Evolutionary conservation across 495 filamentous ascomycete genomes (phyloP), one percentile per base, ranked within the genome.

Genomic region (Endocarpon pusillum): DNA sequence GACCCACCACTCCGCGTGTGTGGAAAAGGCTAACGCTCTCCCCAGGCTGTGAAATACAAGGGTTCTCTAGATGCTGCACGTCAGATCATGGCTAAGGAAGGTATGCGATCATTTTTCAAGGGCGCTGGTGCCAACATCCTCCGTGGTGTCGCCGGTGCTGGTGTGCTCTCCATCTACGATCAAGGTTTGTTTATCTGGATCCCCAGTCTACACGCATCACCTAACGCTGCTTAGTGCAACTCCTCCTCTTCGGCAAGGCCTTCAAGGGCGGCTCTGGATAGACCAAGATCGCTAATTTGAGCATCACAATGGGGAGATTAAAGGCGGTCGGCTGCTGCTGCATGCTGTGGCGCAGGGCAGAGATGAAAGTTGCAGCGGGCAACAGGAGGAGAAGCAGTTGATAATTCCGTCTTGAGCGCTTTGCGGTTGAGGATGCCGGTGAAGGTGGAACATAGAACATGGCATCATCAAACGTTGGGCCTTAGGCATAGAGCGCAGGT

Each of bases 101-200:
- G 89, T 73, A 71, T 83, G 62, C 74, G 69, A 64, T 97, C 89
- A 49, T 85, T 97, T 62, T 97, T 97, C 83, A 97, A 97, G 81
- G 89, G 89, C 82, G 89, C 89, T 54, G 89, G 91, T 81, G 89
- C 89, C 67, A 97, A 97, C 78, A 97, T 97, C 62, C 91, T 97
- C 69, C 89, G 89, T 93, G 89, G 89, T 94, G 89, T 97, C 53
- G 89, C 89, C 56, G 89, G 89, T 84, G 89, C 89, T 67, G 89
- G 89, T 96, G 89, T 97, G 61, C 74, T 97, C 55, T 97, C 89
- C 55, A 93, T 97, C 81, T 97, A 97, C 65, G 89, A 97, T 62
- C 89, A 96, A 71, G 81, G 12, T 14, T 25, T 12, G 23, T 25
- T 12, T 12, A 25, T 8, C 12, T 8, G 23, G 12, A 25, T 8